These are phyloP conservation scores for Cytospora leucostoma DNA, from an alignment of 2,329 filamentous ascomycete genomes.

Conservation along the genomic window DNA sequence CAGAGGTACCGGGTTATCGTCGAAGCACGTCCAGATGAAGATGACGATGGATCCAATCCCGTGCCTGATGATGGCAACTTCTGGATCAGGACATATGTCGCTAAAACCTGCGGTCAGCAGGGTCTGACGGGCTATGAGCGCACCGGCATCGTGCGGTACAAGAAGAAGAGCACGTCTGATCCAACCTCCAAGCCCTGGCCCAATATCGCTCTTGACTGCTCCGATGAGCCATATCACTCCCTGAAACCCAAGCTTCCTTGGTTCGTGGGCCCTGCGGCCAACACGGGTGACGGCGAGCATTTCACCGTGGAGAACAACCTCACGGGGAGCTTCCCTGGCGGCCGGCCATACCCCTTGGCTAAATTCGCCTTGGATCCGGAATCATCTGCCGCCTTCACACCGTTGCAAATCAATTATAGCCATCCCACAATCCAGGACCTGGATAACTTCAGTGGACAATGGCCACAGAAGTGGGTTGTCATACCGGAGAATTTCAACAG, in stretches of 20 bases:
- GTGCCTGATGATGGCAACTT: conserved; percentile 29
- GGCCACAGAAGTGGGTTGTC: conserved; percentile 28
- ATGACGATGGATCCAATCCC: conserved; percentile 22
- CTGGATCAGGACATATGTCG: conserved; percentile 32
- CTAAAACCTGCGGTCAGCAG: neutral
- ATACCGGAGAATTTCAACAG: conserved; percentile 29
- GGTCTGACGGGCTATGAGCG: conserved; percentile 21
- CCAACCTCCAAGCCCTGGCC: conserved; percentile 28
- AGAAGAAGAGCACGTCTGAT: conserved; percentile 21
- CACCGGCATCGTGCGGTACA: conserved; percentile 35
- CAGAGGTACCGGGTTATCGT: conserved; percentile 39
- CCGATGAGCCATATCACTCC: conserved; percentile 34
- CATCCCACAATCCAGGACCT: conserved; percentile 42
- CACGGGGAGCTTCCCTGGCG: neutral
- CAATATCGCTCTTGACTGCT: conserved; percentile 31
- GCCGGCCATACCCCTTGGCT: neutral
- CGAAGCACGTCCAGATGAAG: conserved; percentile 27
- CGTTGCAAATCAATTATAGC: conserved; percentile 45
- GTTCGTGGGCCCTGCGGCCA: conserved; percentile 26
- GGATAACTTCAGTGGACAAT: conserved; percentile 18
- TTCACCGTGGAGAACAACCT: conserved; percentile 7
- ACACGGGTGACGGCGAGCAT: conserved; percentile 6
- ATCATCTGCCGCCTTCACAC: conserved; percentile 34
- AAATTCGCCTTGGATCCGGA: conserved; percentile 33
- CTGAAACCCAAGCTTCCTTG: conserved; percentile 35